A percentile compares a stretch with the other conserved stretches of the same genome.
phyloP scores from a whole-genome alignment of 108 stramenopile genomes.

The Cyclotella atomus region DNA sequence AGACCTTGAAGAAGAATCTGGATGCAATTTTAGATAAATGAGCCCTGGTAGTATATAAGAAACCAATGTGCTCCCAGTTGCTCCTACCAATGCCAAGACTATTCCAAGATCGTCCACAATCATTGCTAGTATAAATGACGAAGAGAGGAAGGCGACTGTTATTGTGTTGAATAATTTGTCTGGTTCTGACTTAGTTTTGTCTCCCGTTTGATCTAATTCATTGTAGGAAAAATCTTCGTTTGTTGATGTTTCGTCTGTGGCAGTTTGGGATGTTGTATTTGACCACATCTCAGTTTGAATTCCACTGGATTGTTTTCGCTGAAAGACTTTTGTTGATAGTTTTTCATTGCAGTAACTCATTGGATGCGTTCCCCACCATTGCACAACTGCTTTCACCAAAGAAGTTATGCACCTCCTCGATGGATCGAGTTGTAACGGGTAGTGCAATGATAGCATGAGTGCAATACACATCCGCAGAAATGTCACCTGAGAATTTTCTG shows the following conservation, averaged over 20 bases:
- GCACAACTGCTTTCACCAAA: conserved; percentile 34
- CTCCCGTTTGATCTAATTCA: conserved; percentile 6
- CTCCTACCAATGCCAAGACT: conserved; percentile 68
- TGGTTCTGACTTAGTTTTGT: background rate
- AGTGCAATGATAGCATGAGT: conserved; percentile 61
- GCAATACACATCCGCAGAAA: conserved; percentile 62
- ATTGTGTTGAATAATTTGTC: conserved; percentile 44
- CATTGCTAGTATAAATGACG: conserved; percentile 59
- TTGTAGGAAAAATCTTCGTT: background rate
- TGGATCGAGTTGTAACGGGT: conserved; percentile 73
- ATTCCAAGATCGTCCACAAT: conserved; percentile 56
- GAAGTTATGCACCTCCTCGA: conserved; percentile 50
- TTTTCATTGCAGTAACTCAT: background rate
- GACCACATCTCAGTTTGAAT: background rate
- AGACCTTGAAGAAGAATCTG: conserved; percentile 15
- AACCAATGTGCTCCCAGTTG: conserved; percentile 73
- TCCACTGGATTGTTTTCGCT: conserved; percentile 5
- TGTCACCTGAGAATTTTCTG: conserved; percentile 56
- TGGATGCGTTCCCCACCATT: conserved; percentile 20
- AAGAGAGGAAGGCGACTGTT: conserved; percentile 50
- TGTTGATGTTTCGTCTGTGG: background rate
- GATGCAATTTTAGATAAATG: conserved; percentile 56
- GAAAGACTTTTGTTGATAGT: background rate
- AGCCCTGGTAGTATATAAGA: conserved; percentile 73
- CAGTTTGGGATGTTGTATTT: background rate